Conservation (phyloP, 2,329 filamentous ascomycete species). For the Microsporum ferrugineum region DNA sequence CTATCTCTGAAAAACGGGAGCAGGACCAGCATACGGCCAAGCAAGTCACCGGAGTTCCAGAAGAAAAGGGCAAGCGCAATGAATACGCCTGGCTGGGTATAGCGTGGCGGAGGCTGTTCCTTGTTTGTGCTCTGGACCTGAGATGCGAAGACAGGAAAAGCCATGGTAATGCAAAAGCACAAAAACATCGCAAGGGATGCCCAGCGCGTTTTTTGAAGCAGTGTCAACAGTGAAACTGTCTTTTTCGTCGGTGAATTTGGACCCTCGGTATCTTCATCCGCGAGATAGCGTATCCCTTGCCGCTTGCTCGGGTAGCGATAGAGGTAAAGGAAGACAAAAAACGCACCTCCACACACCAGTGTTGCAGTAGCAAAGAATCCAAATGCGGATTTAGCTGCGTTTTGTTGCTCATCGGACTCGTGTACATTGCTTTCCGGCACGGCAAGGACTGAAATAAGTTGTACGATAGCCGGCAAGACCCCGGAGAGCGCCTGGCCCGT, state of each 20-base stretch:
- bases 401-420: slow-evolving; percentile 26
- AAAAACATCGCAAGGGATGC: slow-evolving; percentile 64
- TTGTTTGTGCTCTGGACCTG: slow-evolving; percentile 47
- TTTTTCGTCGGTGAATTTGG: slow-evolving; percentile 27
- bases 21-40: slow-evolving; percentile 60
- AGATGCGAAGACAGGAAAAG: slow-evolving; percentile 83
- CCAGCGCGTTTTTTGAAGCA: slow-evolving; percentile 71
- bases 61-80: slow-evolving; percentile 83
- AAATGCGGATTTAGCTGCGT: slow-evolving; percentile 61
- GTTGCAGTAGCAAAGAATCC: slow-evolving; percentile 87
- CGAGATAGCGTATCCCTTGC: slow-evolving; percentile 7
- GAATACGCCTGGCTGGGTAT: slow-evolving; percentile 60
- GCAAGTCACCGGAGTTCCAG: slow-evolving; percentile 83
- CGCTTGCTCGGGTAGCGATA: slow-evolving; percentile 40
- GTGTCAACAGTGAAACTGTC: slow-evolving; percentile 47
- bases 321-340: slow-evolving; percentile 65
- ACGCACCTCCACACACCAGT: slow-evolving; percentile 55
- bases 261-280: slow-evolving; percentile 20
- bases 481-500: slow-evolving; percentile 84
- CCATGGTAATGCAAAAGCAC: slow-evolving; percentile 79
- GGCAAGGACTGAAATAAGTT: slow-evolving; percentile 70
- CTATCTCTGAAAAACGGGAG: slow-evolving; percentile 44
- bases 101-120: slow-evolving; percentile 43
- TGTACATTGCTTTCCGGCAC: slow-evolving; percentile 40
- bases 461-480: slow-evolving; percentile 74